A percentile compares a stretch with the other conserved stretches of the same genome.
phyloP scores from a whole-genome alignment of 257 asterid genomes.

The Fraxinus pennsylvanica region DNA sequence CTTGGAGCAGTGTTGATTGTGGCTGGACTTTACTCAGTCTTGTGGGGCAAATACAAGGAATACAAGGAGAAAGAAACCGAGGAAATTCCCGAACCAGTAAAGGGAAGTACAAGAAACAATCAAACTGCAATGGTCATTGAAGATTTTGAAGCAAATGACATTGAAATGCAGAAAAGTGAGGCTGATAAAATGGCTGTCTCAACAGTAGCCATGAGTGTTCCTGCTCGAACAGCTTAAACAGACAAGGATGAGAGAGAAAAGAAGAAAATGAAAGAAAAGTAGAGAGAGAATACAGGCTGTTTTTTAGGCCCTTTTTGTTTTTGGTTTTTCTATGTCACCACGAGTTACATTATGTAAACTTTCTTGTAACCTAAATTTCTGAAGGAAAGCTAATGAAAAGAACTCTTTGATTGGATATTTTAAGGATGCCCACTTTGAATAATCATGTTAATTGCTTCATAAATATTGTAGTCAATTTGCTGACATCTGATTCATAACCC shows the following conservation, averaged over 20 bases:
- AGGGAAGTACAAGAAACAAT: constrained; percentile 30
- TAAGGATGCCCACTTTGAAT: constrained; percentile 33
- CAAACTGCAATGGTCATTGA: constrained; percentile 29
- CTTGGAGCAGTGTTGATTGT: constrained; percentile 63
- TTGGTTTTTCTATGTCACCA: neutral
- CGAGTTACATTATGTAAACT: constrained; percentile 33
- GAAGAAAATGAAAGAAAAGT: neutral
- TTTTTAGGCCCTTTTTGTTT: neutral
- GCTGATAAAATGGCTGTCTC: constrained; percentile 30
- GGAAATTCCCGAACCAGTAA: constrained; percentile 50
- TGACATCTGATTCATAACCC: too few relatives aligned
- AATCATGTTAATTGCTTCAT: constrained; percentile 16
- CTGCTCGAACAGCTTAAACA: constrained; percentile 45
- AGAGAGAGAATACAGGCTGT: constrained; percentile 1
- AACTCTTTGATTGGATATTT: constrained; percentile 28
- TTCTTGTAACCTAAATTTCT: constrained; percentile 34
- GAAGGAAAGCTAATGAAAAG: constrained; percentile 33
- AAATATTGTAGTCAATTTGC: too few relatives aligned
- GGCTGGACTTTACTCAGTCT: constrained; percentile 56
- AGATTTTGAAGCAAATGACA: constrained; percentile 60
- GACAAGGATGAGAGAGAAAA: neutral
- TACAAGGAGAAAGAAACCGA: constrained; percentile 46
- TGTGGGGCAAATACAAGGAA: constrained; percentile 75
- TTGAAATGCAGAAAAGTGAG: constrained; percentile 31
- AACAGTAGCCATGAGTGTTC: constrained; percentile 43